phyloP scores from a whole-genome alignment of 768 basidiomycete species.

The Galerina sulciceps region DNA sequence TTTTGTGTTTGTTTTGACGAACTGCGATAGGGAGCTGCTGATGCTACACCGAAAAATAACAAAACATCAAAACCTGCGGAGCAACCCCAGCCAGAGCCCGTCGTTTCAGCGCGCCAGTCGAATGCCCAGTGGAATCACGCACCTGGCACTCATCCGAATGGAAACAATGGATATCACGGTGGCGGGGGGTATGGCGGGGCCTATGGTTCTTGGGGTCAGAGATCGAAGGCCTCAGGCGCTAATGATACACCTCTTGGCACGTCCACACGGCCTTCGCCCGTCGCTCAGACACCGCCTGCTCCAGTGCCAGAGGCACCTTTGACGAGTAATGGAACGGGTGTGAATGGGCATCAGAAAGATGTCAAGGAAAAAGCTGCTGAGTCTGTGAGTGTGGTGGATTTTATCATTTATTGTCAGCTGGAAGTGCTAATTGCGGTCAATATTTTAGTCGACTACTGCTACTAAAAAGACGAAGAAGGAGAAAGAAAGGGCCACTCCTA shows the following conservation, averaged over 20 bases:
- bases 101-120: slow-evolving; percentile 3
- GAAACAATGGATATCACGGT: slow-evolving; percentile 12
- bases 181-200: not conserved
- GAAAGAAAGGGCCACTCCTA: slow-evolving; percentile 6
- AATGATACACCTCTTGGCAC: slow-evolving; percentile 76
- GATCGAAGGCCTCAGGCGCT: slow-evolving; percentile 55
- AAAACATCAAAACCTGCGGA: not conserved
- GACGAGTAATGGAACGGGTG: slow-evolving; percentile 3
- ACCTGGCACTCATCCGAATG: slow-evolving; percentile 20
- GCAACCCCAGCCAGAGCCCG: not conserved
- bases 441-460: slow-evolving; percentile 10
- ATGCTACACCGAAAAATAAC: slow-evolving; percentile 1
- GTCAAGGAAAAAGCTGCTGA: slow-evolving; percentile 41
- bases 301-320: slow-evolving; percentile 5
- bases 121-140: slow-evolving; percentile 22
- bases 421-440: not conserved
- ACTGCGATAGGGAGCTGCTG: not conserved
- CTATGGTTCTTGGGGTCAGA: slow-evolving; percentile 27
- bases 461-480: slow-evolving; percentile 33
- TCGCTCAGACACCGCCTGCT: slow-evolving; percentile 1
- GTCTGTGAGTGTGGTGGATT: slow-evolving; percentile 20
- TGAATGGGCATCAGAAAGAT: slow-evolving; percentile 26
- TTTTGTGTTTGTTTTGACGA: not conserved
- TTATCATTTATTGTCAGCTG: not conserved
- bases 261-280: slow-evolving; percentile 46